Conservation (phyloP, 805 yeast species). For the Barnettozyma californica region DNA sequence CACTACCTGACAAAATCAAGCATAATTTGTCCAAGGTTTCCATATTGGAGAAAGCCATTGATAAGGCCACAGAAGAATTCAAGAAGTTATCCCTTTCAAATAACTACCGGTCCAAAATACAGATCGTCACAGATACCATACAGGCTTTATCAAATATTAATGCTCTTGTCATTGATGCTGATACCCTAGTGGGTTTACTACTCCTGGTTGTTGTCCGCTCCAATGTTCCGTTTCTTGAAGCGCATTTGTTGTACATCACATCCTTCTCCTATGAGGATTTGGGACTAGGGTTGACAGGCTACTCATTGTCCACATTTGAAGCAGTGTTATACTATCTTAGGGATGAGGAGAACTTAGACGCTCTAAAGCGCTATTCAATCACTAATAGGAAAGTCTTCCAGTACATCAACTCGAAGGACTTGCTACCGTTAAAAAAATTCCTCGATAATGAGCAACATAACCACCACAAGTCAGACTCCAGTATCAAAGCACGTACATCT, state of each 20-base stretch:
- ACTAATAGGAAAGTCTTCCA: slow-evolving; percentile 52
- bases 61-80: slow-evolving; percentile 48
- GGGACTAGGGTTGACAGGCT: slow-evolving; percentile 61
- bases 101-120: slow-evolving; percentile 43
- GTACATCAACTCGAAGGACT: slow-evolving; percentile 35
- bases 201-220: slow-evolving; percentile 67
- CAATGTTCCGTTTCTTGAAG: slow-evolving; percentile 49
- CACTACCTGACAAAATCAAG: slow-evolving; percentile 29
- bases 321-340: slow-evolving; percentile 69
- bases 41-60: slow-evolving; percentile 38
- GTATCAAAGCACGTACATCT: slow-evolving; percentile 35
- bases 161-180: slow-evolving; percentile 60
- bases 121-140: slow-evolving; percentile 47
- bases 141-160: slow-evolving; percentile 39
- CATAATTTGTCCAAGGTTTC: slow-evolving; percentile 26
- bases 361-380: slow-evolving; percentile 37
- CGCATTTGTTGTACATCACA: slow-evolving; percentile 62
- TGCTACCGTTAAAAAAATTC: slow-evolving; percentile 21
- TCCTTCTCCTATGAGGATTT: slow-evolving; percentile 46
- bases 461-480: slow-evolving; percentile 16
- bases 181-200: slow-evolving; percentile 66
- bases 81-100: slow-evolving; percentile 40
- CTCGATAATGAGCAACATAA: slow-evolving; percentile 22
- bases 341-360: slow-evolving; percentile 30
- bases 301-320: slow-evolving; percentile 77